A percentile compares a stretch with the other conserved stretches of the same genome.
These are phyloP conservation scores for Aspergillus ellipticus DNA, from an alignment of 495 filamentous ascomycete genomes.

Conservation along the genomic window DNA sequence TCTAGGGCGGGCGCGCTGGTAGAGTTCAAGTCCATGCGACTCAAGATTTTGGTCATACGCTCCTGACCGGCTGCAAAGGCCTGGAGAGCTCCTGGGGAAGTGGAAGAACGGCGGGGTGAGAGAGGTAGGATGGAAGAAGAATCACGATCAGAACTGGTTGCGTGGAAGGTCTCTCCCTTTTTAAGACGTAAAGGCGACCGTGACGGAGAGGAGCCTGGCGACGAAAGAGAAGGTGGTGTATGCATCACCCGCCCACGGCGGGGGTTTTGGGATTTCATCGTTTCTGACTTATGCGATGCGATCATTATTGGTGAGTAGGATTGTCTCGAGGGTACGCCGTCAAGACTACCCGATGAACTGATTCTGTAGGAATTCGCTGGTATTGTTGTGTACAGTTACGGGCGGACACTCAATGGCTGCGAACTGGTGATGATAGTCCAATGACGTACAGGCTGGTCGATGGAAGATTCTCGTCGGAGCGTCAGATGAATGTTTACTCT, in stretches of 20 bases:
- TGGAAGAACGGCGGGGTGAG: slow-evolving; percentile 49
- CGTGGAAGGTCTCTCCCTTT: slow-evolving; percentile 53
- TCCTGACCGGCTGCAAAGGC: slow-evolving; percentile 45
- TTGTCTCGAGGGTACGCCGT: not conserved
- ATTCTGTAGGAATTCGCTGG: not conserved
- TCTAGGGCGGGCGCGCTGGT: slow-evolving; percentile 26
- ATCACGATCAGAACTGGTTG: slow-evolving; percentile 42
- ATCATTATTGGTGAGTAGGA: not conserved
- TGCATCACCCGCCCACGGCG: slow-evolving; percentile 30
- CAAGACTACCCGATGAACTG: not conserved
- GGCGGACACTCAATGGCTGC: not conserved
- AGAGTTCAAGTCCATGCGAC: slow-evolving; percentile 38
- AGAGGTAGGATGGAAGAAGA: slow-evolving; percentile 42
- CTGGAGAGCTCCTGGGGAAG: slow-evolving; percentile 41
- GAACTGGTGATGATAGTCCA: not conserved
- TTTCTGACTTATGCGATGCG: not conserved
- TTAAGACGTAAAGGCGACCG: slow-evolving; percentile 31
- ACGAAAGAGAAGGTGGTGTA: slow-evolving; percentile 24
- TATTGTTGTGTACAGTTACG: not conserved
- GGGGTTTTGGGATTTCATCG: slow-evolving; percentile 8
- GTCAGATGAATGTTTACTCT: not conserved
- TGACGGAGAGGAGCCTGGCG: slow-evolving; percentile 15
- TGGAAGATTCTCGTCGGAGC: not conserved
- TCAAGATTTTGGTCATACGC: slow-evolving; percentile 46
- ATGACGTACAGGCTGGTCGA: not conserved